phyloP scores from a whole-genome alignment of 805 yeast species.

The Starmerella khaoyaiensis region DNA sequence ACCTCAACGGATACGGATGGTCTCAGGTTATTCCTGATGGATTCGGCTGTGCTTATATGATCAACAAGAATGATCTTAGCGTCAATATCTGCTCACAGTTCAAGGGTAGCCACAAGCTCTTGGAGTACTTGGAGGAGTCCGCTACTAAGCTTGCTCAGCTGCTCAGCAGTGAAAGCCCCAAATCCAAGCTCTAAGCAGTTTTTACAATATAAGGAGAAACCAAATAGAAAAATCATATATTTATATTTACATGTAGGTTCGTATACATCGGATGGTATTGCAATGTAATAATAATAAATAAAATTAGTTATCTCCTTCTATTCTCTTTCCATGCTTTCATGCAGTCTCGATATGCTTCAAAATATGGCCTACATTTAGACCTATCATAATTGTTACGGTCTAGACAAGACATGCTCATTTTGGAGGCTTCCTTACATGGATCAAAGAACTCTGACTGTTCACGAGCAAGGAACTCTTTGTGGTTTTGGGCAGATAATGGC shows the following conservation, averaged over 20 bases:
- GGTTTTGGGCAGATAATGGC: conserved; percentile 61
- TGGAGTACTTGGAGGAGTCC: conserved; percentile 56
- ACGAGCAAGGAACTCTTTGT: conserved; percentile 55
- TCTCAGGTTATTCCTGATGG: conserved; percentile 91
- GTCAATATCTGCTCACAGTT: conserved; percentile 70
- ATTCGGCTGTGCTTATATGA: conserved; percentile 85
- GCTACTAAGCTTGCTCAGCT: conserved; percentile 71
- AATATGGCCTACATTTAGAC: conserved; percentile 62
- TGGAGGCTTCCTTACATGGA: conserved; percentile 83
- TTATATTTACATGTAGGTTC: too few species aligned
- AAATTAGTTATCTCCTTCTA: too few species aligned
- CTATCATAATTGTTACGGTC: conserved; percentile 63
- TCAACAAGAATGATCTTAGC: conserved; percentile 72
- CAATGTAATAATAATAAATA: neutral
- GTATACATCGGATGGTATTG: too few species aligned
- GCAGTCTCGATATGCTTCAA: conserved; percentile 88
- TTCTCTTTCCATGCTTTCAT: conserved; percentile 50
- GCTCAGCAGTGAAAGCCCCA: conserved; percentile 31
- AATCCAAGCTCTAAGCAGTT: conserved; percentile 28
- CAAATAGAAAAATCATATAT: too few species aligned
- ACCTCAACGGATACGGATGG: conserved; percentile 90
- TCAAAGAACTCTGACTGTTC: conserved; percentile 77
- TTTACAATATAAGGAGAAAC: too few species aligned
- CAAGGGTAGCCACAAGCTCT: conserved; percentile 37
- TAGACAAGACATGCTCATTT: conserved; percentile 75